phyloP scores from a whole-genome alignment of 768 basidiomycete species.

The Collybia sp. region DNA sequence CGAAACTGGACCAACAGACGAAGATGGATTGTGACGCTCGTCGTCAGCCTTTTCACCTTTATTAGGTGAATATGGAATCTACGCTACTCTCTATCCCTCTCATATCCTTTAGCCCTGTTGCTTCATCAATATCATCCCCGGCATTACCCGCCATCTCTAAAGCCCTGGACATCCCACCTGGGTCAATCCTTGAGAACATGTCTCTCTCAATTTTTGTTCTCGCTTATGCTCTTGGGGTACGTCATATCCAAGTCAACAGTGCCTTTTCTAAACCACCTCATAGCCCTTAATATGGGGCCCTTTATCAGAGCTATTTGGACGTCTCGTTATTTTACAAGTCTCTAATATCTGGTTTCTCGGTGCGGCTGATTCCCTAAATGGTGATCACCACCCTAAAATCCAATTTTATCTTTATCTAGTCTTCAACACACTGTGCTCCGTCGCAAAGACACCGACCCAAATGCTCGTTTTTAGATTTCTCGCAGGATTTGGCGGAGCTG shows the following conservation, averaged over 20 bases:
- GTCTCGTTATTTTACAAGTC: slow-evolving; percentile 45
- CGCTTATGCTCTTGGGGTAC: slow-evolving; percentile 29
- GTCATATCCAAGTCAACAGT: slow-evolving; percentile 5
- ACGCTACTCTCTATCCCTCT: too few relatives aligned
- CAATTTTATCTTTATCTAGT: slow-evolving; percentile 15
- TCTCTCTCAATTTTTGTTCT: slow-evolving; percentile 38
- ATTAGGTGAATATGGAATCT: slow-evolving; percentile 23
- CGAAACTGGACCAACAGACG: slow-evolving; percentile 38
- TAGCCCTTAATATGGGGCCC: slow-evolving; percentile 35
- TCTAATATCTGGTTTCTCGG: slow-evolving; percentile 57
- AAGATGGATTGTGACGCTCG: slow-evolving; percentile 45
- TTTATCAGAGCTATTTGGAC: slow-evolving; percentile 32
- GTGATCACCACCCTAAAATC: background rate
- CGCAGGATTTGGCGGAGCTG: slow-evolving; percentile 60
- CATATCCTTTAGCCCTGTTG: slow-evolving; percentile 20
- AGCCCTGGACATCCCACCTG: slow-evolving; percentile 20
- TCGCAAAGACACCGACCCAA: slow-evolving; percentile 45
- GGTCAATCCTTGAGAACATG: slow-evolving; percentile 33
- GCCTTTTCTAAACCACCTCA: background rate
- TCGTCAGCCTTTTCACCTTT: slow-evolving; percentile 52
- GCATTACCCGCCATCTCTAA: slow-evolving; percentile 20
- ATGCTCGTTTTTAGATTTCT: slow-evolving; percentile 60
- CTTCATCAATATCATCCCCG: slow-evolving; percentile 26
- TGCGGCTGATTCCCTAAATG: slow-evolving; percentile 24
- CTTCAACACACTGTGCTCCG: slow-evolving; percentile 45